Percentiles rank a stretch among this genome's conserved stretches.
Evolutionary conservation across 495 filamentous ascomycete species (phyloP).

Genomic region (Penicillium riverlandense): DNA sequence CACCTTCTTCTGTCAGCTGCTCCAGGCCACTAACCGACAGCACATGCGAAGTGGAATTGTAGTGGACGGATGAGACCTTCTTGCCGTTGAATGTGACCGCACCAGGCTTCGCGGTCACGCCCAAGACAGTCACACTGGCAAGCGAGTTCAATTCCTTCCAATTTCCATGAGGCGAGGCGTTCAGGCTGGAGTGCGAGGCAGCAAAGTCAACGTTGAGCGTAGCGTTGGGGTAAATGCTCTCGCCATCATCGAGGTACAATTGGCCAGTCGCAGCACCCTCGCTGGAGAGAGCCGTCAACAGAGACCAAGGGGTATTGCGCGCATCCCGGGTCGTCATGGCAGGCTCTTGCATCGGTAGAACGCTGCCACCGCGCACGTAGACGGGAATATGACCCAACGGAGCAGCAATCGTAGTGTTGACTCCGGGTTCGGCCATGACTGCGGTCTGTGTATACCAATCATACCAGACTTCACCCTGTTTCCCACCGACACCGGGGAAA

Average conservation of each 20-base stretch:
- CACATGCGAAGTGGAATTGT: slow-evolving; percentile 38
- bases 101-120: slow-evolving; percentile 37
- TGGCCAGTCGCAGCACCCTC: slow-evolving; percentile 54
- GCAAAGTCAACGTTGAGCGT: slow-evolving; percentile 55
- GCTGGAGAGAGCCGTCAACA: slow-evolving; percentile 55
- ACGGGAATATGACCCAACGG: slow-evolving; percentile 76
- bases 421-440: slow-evolving; percentile 45
- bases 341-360: slow-evolving; percentile 65
- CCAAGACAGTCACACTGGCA: slow-evolving; percentile 60
- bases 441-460: slow-evolving; percentile 68
- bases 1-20: slow-evolving; percentile 42
- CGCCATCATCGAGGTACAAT: slow-evolving; percentile 81
- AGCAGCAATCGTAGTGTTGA: slow-evolving; percentile 67
- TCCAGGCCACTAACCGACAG: slow-evolving; percentile 45
- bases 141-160: slow-evolving; percentile 57
- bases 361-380: slow-evolving; percentile 60
- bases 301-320: slow-evolving; percentile 59
- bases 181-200: slow-evolving; percentile 37
- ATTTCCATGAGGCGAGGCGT: slow-evolving; percentile 38
- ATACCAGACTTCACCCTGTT: slow-evolving; percentile 62
- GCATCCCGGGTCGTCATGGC: slow-evolving; percentile 61
- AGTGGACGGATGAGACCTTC: slow-evolving; percentile 37
- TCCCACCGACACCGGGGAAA: slow-evolving; percentile 57
- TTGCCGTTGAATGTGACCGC: slow-evolving; percentile 47
- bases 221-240: slow-evolving; percentile 52